Percentiles rank a stretch among this genome's conserved stretches.
These are phyloP conservation scores for Beta corolliflora DNA, from an alignment of 179 eudicot species.

Conservation along the genomic window DNA sequence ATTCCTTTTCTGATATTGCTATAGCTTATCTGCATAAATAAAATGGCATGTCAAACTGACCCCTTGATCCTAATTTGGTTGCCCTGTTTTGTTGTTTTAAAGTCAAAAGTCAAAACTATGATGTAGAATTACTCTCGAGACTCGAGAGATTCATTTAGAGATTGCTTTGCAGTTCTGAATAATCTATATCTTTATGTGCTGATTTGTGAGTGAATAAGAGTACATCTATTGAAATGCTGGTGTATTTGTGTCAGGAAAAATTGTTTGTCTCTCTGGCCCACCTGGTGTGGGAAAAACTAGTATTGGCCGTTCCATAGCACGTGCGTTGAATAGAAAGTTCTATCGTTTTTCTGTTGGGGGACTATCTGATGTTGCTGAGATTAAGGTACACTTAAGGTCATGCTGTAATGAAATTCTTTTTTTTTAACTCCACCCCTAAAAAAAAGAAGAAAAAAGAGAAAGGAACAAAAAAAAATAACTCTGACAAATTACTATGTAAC, in stretches of 20 bases:
- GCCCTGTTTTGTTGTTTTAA: background rate
- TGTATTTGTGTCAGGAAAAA: constrained; percentile 58
- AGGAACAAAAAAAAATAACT: background rate
- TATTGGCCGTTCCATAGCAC: constrained; percentile 98
- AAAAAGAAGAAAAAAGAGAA: background rate
- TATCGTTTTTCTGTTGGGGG: constrained; percentile 98
- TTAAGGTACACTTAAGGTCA: constrained; percentile 55
- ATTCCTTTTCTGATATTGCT: background rate
- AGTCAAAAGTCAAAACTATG: background rate
- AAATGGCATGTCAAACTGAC: background rate
- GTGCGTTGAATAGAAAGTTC: constrained; percentile 94
- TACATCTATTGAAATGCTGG: constrained; percentile 2
- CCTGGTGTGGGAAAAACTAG: constrained; percentile 99
- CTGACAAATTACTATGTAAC: constrained; percentile 11
- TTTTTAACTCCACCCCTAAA: background rate
- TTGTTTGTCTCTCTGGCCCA: constrained; percentile 93
- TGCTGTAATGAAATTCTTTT: constrained; percentile 3
- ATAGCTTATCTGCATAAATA: constrained; percentile 1
- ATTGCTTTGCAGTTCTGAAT: background rate
- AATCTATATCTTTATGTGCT: background rate
- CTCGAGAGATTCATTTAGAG: background rate
- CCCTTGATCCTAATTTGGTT: background rate
- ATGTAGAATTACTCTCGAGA: background rate
- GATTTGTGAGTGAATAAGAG: background rate
- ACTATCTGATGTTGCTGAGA: constrained; percentile 98